A percentile compares a stretch with the other conserved stretches of the same genome.
Conservation (phyloP, 75 land plant genomes). For the Pinus tabuliformis region DNA sequence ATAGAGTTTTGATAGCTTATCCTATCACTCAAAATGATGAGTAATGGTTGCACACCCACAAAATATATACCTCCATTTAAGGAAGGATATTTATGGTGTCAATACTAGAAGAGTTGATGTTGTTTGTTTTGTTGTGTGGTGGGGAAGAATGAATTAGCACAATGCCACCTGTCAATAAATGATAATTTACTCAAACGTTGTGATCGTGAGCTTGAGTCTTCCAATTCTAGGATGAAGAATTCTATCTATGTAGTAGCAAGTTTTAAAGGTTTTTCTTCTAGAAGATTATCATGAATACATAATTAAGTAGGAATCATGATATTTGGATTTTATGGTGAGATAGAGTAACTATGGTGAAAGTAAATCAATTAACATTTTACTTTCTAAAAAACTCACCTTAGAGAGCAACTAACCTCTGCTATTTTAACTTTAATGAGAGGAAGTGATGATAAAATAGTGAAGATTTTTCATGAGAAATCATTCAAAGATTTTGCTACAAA, state of each 20-base stretch:
- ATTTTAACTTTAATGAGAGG: constrained; percentile 86
- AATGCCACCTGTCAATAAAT: no score
- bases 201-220: not conserved
- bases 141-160: no score
- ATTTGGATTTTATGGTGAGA: not conserved
- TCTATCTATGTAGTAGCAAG: not conserved
- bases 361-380: not conserved
- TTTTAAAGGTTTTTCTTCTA: not conserved
- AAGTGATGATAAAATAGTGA: constrained; percentile 64
- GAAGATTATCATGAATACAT: not conserved
- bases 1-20: no score
- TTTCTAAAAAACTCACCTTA: constrained; percentile 50
- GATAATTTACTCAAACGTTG: not conserved
- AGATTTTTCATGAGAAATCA: constrained; percentile 63
- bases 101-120: no score
- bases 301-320: not conserved
- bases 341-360: not conserved
- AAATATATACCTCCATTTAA: no score
- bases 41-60: no score
- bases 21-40: no score
- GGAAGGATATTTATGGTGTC: no score
- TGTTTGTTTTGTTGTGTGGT: no score
- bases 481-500: constrained; percentile 27
- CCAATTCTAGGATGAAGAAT: not conserved
- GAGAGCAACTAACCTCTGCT: constrained; percentile 89